Evolutionary conservation across 257 asterid species (phyloP).

Genomic region (Scutellaria minor): DNA sequence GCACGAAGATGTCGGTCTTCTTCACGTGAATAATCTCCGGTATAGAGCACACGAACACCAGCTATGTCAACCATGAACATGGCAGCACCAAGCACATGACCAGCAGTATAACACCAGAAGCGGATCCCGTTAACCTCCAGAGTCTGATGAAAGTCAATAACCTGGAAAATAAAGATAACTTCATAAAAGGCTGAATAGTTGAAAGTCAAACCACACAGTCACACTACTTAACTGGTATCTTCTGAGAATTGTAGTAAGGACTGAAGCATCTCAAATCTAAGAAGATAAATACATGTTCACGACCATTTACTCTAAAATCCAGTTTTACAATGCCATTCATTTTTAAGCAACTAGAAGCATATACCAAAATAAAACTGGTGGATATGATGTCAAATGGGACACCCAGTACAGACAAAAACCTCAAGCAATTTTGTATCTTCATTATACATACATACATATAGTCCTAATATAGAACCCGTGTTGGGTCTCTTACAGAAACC

Average conservation of each 20-base stretch:
- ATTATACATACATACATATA: too few relatives aligned
- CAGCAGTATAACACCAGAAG: constrained; percentile 99
- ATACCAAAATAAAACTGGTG: too few relatives aligned
- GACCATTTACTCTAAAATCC: too few relatives aligned
- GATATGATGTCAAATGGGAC: too few relatives aligned
- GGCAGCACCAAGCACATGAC: constrained; percentile 99
- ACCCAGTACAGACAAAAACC: too few relatives aligned
- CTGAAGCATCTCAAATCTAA: too few relatives aligned
- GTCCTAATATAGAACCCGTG: too few relatives aligned
- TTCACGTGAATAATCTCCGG: constrained; percentile 98
- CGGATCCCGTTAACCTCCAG: constrained; percentile 93
- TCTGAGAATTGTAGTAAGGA: background rate
- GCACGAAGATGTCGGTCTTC: constrained; percentile 99
- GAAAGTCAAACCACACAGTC: constrained; percentile 10
- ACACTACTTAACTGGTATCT: background rate
- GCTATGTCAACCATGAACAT: constrained; percentile 99
- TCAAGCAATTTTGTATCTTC: too few relatives aligned
- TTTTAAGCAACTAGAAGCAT: too few relatives aligned
- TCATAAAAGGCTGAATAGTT: constrained; percentile 7
- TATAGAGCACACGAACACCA: constrained; percentile 94
- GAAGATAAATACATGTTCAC: too few relatives aligned
- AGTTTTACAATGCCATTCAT: too few relatives aligned
- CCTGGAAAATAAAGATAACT: constrained; percentile 51
- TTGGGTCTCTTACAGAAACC: too few relatives aligned
- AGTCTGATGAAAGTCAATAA: constrained; percentile 97